Evolutionary conservation across 441 rosid genomes (phyloP), one percentile per base, ranked within the genome.

Genomic region (Erodium chrysanthum): DNA sequence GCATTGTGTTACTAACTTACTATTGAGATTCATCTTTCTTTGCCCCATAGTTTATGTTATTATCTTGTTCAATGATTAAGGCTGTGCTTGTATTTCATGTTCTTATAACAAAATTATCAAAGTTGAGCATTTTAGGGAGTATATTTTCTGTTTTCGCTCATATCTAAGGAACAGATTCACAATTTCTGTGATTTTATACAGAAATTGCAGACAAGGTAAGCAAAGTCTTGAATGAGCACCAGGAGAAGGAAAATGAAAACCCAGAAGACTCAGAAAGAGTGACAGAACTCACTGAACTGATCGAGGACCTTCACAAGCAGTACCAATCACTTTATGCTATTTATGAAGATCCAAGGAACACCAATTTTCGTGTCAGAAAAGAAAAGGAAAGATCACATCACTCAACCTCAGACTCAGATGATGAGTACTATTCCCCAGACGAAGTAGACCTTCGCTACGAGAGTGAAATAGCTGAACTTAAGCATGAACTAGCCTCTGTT

Each of bases 221-320:
- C n/a, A 50, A 15, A 50, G 58, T 50, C 58, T 50, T 50, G 58
- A 50, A 50, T 50, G 58, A 50, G 15, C 58, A 15, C 15, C 58
- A 50, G 21, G 58, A 50, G 21, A 50, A 50, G 1, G 58, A 4
- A 50, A 21, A 50, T 15, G 58, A 21, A 50, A 50, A 50, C 58
- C 58, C 8, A 50, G 58, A 50, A 50, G 58, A 50, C 58, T 4
- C 58, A 50, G 3, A 15, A 50, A 50, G 22, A 50, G 21, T 15
- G 58, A 0, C 58, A n/a, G 58, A 50, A 50, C 58, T 50, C 5
- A 8, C 15, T 50, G 58, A 15, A 50, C 22, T 50, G 21, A 50
- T 50, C 15, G 58, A 15, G 58, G 58, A 50, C 58, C 15, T 50
- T 3, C 20, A 15, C 21, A 50, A 15, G 21, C 58, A 50, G 4